Percentiles rank a stretch among this genome's conserved stretches.
Conservation (phyloP, 2,329 filamentous ascomycete genomes). For the Exophiala oligosperma region DNA sequence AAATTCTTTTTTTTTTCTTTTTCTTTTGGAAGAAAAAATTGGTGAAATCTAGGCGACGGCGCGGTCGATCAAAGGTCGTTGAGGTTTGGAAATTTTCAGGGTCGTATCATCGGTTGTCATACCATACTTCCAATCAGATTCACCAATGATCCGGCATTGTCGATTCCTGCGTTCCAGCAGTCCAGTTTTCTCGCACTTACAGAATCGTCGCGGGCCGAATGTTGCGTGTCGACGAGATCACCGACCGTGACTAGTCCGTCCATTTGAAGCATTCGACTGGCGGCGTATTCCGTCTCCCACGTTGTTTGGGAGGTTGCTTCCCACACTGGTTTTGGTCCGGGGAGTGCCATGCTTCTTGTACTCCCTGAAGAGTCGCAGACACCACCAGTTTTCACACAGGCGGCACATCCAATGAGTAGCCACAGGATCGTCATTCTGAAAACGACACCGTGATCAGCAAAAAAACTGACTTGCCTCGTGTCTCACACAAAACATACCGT, state of each 20-base stretch:
- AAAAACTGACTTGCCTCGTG: no score
- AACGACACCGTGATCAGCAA: neutral
- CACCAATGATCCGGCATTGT: constrained; percentile 11
- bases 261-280: neutral
- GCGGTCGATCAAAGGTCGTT: no score
- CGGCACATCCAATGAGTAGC: constrained; percentile 12
- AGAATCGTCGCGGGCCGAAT: neutral
- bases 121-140: constrained; percentile 11
- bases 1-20: no score
- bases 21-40: no score
- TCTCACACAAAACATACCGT: constrained; percentile 13
- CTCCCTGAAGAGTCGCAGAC: constrained; percentile 1
- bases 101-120: constrained; percentile 2
- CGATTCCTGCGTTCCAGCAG: constrained; percentile 16
- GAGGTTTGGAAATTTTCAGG: neutral
- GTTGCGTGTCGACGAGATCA: constrained; percentile 8
- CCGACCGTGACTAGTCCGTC: constrained; percentile 3
- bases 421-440: constrained; percentile 8
- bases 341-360: constrained; percentile 3
- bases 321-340: constrained; percentile 13
- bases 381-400: constrained; percentile 9
- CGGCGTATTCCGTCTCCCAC: constrained; percentile 13
- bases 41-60: no score
- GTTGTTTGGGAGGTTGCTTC: constrained; percentile 9
- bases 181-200: constrained; percentile 9